A percentile compares a stretch with the other conserved stretches of the same genome.
Conservation (phyloP, 306 rosid genomes). For the Quercus mongolica region DNA sequence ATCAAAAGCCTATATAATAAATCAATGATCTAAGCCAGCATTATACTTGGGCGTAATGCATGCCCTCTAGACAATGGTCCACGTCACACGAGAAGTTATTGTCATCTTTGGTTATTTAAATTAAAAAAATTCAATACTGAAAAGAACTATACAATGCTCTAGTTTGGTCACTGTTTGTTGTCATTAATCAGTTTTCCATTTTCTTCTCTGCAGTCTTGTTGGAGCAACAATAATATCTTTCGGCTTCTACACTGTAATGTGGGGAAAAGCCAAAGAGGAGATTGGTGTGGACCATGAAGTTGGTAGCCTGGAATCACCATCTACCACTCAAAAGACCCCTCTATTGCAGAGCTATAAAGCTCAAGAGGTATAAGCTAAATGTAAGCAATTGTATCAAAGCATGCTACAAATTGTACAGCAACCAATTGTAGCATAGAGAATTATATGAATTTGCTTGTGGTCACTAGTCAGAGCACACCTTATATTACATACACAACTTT, state of each 20-base stretch:
- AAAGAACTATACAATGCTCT: not conserved
- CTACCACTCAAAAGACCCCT: constrained; percentile 44
- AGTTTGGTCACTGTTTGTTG: not conserved
- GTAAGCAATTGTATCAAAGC: constrained; percentile 4
- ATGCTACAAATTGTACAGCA: not conserved
- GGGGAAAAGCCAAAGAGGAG: constrained; percentile 81
- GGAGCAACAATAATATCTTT: constrained; percentile 77
- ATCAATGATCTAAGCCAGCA: not conserved
- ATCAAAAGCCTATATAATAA: not conserved
- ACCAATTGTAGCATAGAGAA: not conserved
- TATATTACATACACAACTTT: not conserved
- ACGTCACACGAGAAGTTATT: not conserved
- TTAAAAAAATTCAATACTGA: too few species aligned
- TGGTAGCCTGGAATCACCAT: constrained; percentile 36
- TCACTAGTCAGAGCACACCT: not conserved
- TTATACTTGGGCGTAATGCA: not conserved
- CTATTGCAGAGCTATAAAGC: constrained; percentile 41
- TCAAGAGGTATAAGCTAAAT: constrained; percentile 21
- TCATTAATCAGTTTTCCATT: not conserved
- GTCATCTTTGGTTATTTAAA: not conserved
- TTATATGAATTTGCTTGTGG: not conserved
- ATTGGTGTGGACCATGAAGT: constrained; percentile 25
- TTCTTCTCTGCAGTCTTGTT: constrained; percentile 42
- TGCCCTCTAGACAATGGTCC: not conserved
- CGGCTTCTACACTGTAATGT: constrained; percentile 85